Conservation (phyloP, 1,284 basidiomycete genomes). For the Meripilus lineatus region DNA sequence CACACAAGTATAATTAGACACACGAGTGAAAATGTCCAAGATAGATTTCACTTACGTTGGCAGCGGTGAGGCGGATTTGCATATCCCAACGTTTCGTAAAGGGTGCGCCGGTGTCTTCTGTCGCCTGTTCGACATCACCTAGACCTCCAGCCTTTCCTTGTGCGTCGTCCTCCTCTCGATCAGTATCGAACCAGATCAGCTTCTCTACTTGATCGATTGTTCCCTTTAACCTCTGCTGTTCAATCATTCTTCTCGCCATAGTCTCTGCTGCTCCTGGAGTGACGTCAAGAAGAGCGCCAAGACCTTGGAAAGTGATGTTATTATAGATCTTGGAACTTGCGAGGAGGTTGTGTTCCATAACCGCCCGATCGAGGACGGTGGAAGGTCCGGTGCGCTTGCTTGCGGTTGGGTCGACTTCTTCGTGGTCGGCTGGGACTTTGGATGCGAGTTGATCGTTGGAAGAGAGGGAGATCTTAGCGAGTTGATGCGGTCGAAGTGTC, state of each 20-base stretch:
- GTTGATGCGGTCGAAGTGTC: slow-evolving; percentile 87
- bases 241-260: slow-evolving; percentile 95
- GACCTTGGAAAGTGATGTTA: slow-evolving; percentile 87
- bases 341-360: slow-evolving; percentile 97
- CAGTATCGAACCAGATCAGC: slow-evolving; percentile 86
- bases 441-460: slow-evolving; percentile 74
- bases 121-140: slow-evolving; percentile 78
- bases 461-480: slow-evolving; percentile 83
- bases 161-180: slow-evolving; percentile 79
- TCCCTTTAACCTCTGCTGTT: slow-evolving; percentile 87
- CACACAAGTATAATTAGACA: background rate
- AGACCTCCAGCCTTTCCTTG: slow-evolving; percentile 90
- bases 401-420: slow-evolving; percentile 39
- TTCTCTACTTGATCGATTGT: slow-evolving; percentile 93
- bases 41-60: slow-evolving; percentile 53
- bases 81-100: slow-evolving; percentile 91
- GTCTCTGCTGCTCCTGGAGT: slow-evolving; percentile 87
- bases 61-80: slow-evolving; percentile 80
- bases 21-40: background rate
- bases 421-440: slow-evolving; percentile 44
- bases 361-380: slow-evolving; percentile 94
- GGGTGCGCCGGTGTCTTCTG: slow-evolving; percentile 82
- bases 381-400: slow-evolving; percentile 83
- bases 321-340: slow-evolving; percentile 94
- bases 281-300: slow-evolving; percentile 82